Percentiles rank a stretch among this genome's conserved stretches.
Evolutionary conservation across 2,329 filamentous ascomycete species (phyloP).

Genomic region (Amesomyces nigricolor): DNA sequence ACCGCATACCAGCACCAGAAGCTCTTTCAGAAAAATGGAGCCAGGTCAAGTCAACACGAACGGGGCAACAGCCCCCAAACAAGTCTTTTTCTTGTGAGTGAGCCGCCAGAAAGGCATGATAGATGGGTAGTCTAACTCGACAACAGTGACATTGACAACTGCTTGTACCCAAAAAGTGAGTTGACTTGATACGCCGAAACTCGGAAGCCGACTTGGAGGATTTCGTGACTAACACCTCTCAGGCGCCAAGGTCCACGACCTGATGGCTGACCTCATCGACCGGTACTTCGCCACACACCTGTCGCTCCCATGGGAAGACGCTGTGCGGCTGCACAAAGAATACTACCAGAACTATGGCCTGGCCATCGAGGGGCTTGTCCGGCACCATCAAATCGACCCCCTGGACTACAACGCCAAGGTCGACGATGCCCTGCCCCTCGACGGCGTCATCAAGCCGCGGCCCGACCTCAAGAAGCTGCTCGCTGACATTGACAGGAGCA

Average conservation of each 20-base stretch:
- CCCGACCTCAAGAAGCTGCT: conserved; percentile 69
- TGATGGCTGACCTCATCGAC: conserved; percentile 80
- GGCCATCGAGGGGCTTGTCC: conserved; percentile 91
- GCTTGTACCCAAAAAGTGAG: conserved; percentile 83
- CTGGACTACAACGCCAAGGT: conserved; percentile 92
- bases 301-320: conserved; percentile 67
- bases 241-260: conserved; percentile 76
- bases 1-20: not conserved
- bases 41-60: conserved; percentile 25
- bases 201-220: not conserved
- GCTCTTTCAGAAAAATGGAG: conserved; percentile 26
- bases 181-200: conserved; percentile 3
- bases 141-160: conserved; percentile 97
- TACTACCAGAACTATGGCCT: conserved; percentile 96
- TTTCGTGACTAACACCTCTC: conserved; percentile 6
- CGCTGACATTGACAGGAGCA: conserved; percentile 72
- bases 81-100: conserved; percentile 43
- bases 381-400: conserved; percentile 91
- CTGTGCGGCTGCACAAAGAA: conserved; percentile 76
- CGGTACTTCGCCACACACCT: conserved; percentile 63
- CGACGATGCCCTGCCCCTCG: conserved; percentile 87
- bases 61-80: conserved; percentile 23
- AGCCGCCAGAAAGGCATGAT: not conserved
- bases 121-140: conserved; percentile 34
- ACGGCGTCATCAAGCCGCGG: conserved; percentile 75